Evolutionary conservation across 768 basidiomycete species (phyloP).

Genomic region (Xerocomellus amylosporus): DNA sequence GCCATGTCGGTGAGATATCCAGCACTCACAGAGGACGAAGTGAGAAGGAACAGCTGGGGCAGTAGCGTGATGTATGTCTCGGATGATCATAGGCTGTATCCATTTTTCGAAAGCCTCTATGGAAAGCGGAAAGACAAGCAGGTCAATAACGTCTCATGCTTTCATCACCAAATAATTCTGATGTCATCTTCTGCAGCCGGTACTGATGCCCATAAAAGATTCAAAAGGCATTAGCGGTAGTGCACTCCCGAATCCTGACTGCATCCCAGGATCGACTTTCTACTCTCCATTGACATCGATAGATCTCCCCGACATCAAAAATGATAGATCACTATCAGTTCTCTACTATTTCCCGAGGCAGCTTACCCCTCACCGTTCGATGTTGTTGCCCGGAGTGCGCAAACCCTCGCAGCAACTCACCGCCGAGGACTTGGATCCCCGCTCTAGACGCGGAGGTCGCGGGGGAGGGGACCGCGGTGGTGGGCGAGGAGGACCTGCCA

Average conservation of each 20-base stretch:
- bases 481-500: constrained; percentile 31
- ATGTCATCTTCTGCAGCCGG: constrained; percentile 50
- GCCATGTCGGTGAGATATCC: constrained; percentile 73
- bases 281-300: constrained; percentile 63
- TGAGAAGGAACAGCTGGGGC: constrained; percentile 82
- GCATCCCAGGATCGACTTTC: constrained; percentile 90
- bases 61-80: constrained; percentile 78
- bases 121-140: constrained; percentile 80
- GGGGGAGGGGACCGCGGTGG: constrained; percentile 40
- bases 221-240: constrained; percentile 81
- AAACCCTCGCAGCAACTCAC: constrained; percentile 59
- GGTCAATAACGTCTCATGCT: constrained; percentile 42
- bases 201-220: constrained; percentile 61
- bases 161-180: constrained; percentile 11
- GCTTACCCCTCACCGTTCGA: constrained; percentile 77
- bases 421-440: constrained; percentile 64
- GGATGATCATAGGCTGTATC: constrained; percentile 82
- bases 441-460: constrained; percentile 51
- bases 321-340: constrained; percentile 85
- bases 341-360: constrained; percentile 90
- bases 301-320: constrained; percentile 73
- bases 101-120: constrained; percentile 85
- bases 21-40: constrained; percentile 75
- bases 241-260: constrained; percentile 80
- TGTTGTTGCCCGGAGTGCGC: constrained; percentile 71